phyloP scores from a whole-genome alignment of 2,329 filamentous ascomycete species.

The Tolypocladium album region DNA sequence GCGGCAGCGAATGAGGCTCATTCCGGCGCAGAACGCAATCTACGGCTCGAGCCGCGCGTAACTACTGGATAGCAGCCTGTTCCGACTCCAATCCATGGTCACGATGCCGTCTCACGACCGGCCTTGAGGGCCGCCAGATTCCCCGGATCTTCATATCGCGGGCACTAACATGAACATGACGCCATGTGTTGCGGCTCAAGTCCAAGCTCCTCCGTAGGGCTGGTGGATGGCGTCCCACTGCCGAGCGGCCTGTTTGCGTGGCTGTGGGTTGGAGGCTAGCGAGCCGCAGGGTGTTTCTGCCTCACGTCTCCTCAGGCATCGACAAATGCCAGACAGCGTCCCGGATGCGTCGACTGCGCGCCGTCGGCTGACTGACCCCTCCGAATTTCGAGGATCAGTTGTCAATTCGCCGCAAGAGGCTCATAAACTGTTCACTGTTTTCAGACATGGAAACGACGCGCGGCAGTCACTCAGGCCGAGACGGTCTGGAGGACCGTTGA shows the following conservation, averaged over 20 bases:
- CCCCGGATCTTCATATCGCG: conserved; percentile 12
- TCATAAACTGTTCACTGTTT: neutral
- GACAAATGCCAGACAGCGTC: neutral
- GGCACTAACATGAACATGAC: conserved; percentile 9
- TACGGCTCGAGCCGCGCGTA: neutral
- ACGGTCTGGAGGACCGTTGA: neutral
- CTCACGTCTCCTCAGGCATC: neutral
- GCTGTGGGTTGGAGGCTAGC: neutral
- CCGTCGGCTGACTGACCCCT: neutral
- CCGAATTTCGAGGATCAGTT: neutral
- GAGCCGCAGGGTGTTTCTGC: neutral
- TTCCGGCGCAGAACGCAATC: neutral
- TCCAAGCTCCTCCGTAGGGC: conserved; percentile 16
- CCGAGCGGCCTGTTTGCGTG: neutral
- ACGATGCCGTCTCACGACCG: neutral
- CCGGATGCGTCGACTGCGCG: neutral
- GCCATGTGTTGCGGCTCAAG: conserved; percentile 15
- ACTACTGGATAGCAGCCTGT: neutral
- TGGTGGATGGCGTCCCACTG: conserved; percentile 7
- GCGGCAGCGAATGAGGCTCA: neutral
- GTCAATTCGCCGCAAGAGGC: neutral
- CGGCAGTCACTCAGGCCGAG: neutral
- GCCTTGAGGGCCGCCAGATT: conserved; percentile 6
- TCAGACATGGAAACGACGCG: neutral
- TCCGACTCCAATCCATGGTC: neutral